Evolutionary conservation across 2,329 filamentous ascomycete genomes (phyloP).

Genomic region (Pyrenophora teres): DNA sequence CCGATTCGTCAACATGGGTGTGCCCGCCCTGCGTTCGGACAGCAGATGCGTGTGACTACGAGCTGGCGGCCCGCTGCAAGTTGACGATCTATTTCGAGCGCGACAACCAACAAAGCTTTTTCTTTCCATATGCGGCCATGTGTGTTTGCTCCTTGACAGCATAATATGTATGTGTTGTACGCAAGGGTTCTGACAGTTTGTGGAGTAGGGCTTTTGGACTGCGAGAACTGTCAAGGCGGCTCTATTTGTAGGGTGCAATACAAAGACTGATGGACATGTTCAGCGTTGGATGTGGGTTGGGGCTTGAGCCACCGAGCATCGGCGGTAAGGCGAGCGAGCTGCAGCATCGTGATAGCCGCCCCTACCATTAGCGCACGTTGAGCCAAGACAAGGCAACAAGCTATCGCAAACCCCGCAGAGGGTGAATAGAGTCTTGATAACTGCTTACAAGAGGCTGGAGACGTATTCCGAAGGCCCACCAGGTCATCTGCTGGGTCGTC

Average conservation of each 20-base stretch:
- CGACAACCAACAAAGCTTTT: conserved; percentile 14
- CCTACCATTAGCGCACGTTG: conserved; percentile 10
- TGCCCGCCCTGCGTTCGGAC: conserved; percentile 36
- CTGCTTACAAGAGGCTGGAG: background rate
- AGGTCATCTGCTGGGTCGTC: conserved; percentile 1
- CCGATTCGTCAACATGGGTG: conserved; percentile 37
- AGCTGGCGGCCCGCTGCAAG: conserved; percentile 38
- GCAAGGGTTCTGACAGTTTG: background rate
- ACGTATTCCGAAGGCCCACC: background rate
- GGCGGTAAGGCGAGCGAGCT: conserved; percentile 16
- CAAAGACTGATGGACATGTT: background rate
- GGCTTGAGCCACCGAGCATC: conserved; percentile 10
- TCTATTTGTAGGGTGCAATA: no score
- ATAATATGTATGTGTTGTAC: background rate
- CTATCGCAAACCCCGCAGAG: conserved; percentile 2
- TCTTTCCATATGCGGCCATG: conserved; percentile 23
- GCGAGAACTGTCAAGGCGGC: background rate
- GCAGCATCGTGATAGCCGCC: conserved; percentile 17
- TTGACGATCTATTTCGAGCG: conserved; percentile 43
- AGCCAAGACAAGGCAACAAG: background rate
- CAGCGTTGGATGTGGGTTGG: conserved; percentile 3
- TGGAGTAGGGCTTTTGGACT: background rate
- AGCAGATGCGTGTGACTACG: conserved; percentile 40
- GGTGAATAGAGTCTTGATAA: background rate
- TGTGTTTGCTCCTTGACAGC: conserved; percentile 7